Base-by-base conservation (phyloP, 495 filamentous ascomycete species). In the Achaetomiella virescens region DNA sequence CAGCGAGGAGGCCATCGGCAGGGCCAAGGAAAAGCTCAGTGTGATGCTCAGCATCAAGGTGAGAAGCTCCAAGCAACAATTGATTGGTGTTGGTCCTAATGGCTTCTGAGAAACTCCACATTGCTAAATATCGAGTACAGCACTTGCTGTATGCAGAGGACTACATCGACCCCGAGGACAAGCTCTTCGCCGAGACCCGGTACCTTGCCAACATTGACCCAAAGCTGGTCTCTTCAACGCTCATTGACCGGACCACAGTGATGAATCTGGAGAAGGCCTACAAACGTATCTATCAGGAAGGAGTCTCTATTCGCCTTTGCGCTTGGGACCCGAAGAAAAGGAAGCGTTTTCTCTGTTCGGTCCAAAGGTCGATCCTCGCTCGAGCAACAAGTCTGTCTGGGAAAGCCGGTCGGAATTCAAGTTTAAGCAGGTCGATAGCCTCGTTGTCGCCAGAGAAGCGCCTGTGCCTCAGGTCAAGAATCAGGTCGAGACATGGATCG, bases 71-170 rank as follows among this genome's bases (percentile, higher is more conserved):
- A 22, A n/a, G 15, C 0, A 44, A 42, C 22, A 47, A 50, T 20
- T 9, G 18, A 33, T 27, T 38, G 15, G 10, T n/a, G 9, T 6
- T 15, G 31, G 47, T 33, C 46, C 22, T n/a, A 7, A 40, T 12
- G 27, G 4, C 6, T 3, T 27, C 8, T 15, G 17, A 61, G 59
- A 57, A 54, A 52, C 31, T 61, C 0, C 3, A 18, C 1, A 4
- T 37, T 12, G 9, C 3, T 12, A 20, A n/a, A 5, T 21, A 2
- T 1, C 15, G 18, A 9, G 20, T 47, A 7, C 50, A 68, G 31
- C 67, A 71, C 48, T 18, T 75, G 2, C 61, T 74, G 17, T 75
- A 77, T 38, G 59, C 57, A 12, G 77, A 78, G 50, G 61, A 59
- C 7, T 59, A 70, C 14, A 50, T 58, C 15, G 38, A 58, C 11